Conservation (phyloP, 2,329 filamentous ascomycete genomes). For the Colletotrichum neosansevieriae region DNA sequence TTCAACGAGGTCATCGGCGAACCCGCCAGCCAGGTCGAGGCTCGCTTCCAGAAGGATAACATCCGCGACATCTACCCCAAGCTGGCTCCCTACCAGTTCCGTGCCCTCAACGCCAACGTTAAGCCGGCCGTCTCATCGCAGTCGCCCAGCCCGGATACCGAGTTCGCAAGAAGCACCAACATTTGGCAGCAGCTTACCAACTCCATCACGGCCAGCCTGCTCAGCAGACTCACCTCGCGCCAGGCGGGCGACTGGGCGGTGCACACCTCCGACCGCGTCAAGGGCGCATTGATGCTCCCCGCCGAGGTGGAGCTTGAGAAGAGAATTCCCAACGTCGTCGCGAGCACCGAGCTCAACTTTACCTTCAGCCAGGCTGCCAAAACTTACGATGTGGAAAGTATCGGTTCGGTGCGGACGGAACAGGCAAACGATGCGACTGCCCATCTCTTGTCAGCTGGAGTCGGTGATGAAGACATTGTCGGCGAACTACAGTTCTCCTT, state of each 20-base stretch:
- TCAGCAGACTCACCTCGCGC: constrained; percentile 61
- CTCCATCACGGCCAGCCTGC: constrained; percentile 57
- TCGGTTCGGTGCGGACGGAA: constrained; percentile 55
- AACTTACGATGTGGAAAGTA: constrained; percentile 55
- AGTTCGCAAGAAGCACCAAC: constrained; percentile 44
- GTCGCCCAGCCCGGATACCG: constrained; percentile 42
- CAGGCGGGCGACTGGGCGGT: constrained; percentile 61
- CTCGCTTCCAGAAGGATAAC: constrained; percentile 57
- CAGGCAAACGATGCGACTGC: constrained; percentile 62
- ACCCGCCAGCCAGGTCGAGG: constrained; percentile 58
- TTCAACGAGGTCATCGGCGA: constrained; percentile 67
- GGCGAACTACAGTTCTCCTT: constrained; percentile 73
- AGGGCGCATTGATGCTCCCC: constrained; percentile 54
- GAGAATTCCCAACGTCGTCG: constrained; percentile 49
- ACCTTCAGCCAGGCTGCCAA: constrained; percentile 57
- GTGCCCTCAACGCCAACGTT: constrained; percentile 43
- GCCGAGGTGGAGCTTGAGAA: constrained; percentile 55
- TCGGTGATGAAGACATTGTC: constrained; percentile 59
- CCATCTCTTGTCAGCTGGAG: constrained; percentile 54
- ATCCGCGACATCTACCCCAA: constrained; percentile 53
- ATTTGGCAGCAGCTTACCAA: constrained; percentile 67
- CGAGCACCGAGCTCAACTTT: constrained; percentile 59
- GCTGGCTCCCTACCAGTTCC: constrained; percentile 60
- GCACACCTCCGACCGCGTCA: constrained; percentile 65
- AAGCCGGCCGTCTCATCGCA: constrained; percentile 13